These are phyloP conservation scores for Trichoderma atroviride DNA, from an alignment of 2,329 filamentous ascomycete genomes.

Conservation along the genomic window DNA sequence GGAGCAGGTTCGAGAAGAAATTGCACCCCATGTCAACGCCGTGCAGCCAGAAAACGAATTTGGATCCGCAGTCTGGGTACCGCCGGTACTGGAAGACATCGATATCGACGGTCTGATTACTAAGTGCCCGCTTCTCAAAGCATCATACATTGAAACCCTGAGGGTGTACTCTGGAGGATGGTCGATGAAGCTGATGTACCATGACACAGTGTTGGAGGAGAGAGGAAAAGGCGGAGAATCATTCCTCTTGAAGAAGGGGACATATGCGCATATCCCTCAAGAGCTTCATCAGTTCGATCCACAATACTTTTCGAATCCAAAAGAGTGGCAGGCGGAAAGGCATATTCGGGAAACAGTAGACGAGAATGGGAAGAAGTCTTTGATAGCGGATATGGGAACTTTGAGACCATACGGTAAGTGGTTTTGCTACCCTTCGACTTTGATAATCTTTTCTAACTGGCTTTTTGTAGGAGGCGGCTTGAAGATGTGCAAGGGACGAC, in stretches of 20 bases:
- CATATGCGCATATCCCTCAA: conserved; percentile 40
- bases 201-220: conserved; percentile 40
- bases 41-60: conserved; percentile 43
- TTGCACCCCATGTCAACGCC: conserved; percentile 39
- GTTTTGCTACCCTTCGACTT: too few relatives aligned
- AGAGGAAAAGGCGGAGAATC: conserved; percentile 29
- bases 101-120: conserved; percentile 43
- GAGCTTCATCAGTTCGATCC: conserved; percentile 43
- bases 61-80: conserved; percentile 41
- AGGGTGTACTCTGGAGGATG: conserved; percentile 43
- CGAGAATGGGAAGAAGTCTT: conserved; percentile 32
- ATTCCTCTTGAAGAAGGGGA: conserved; percentile 41
- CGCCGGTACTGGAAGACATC: conserved; percentile 39
- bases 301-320: conserved; percentile 37
- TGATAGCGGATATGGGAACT: conserved; percentile 33
- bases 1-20: conserved; percentile 43
- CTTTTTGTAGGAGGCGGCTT: conserved; percentile 36
- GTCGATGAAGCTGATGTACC: conserved; percentile 37
- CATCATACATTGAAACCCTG: conserved; percentile 46
- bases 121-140: conserved; percentile 44
- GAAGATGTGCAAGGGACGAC: conserved; percentile 40
- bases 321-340: conserved; percentile 41
- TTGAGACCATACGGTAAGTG: conserved; percentile 41
- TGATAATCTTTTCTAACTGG: background rate
- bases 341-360: conserved; percentile 37